A percentile compares a stretch with the other conserved stretches of the same genome.
Evolutionary conservation across 495 filamentous ascomycete species (phyloP).

Genomic region (Mytilinidion resinicola): DNA sequence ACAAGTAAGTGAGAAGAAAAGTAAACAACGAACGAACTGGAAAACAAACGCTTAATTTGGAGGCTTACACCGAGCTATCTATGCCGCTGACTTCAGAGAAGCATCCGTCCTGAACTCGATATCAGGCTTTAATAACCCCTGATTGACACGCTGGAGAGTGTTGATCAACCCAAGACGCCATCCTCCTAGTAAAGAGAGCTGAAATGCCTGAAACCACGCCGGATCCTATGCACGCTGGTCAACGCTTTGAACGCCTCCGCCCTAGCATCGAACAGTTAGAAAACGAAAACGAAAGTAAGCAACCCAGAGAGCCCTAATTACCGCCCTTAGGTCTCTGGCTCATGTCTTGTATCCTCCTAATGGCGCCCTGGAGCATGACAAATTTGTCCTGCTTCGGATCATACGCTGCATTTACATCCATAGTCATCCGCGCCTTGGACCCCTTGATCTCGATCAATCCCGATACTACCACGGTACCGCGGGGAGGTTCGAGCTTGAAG

Average conservation of each 20-base stretch:
- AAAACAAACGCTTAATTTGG: no score
- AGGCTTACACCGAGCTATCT: no score
- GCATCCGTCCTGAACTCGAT: no score
- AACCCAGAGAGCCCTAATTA: constrained; percentile 3
- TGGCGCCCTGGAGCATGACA: constrained; percentile 19
- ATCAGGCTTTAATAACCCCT: no score
- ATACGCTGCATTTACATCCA: constrained; percentile 56
- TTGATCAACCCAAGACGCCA: background rate
- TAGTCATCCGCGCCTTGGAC: constrained; percentile 47
- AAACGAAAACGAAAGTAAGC: background rate
- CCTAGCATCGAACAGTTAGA: background rate
- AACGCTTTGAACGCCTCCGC: background rate
- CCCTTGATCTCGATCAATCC: constrained; percentile 63
- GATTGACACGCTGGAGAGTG: no score
- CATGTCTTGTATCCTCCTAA: constrained; percentile 29
- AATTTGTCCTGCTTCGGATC: constrained; percentile 44
- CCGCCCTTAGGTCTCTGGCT: constrained; percentile 35
- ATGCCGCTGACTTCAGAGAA: no score
- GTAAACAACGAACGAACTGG: no score
- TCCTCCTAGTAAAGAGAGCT: background rate
- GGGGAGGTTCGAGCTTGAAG: constrained; percentile 42
- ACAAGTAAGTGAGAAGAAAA: no score
- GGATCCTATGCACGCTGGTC: background rate
- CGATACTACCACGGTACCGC: constrained; percentile 57
- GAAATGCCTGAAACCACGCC: background rate